These are phyloP conservation scores for Mycena maculata DNA, from an alignment of 768 basidiomycete genomes.

Conservation along the genomic window DNA sequence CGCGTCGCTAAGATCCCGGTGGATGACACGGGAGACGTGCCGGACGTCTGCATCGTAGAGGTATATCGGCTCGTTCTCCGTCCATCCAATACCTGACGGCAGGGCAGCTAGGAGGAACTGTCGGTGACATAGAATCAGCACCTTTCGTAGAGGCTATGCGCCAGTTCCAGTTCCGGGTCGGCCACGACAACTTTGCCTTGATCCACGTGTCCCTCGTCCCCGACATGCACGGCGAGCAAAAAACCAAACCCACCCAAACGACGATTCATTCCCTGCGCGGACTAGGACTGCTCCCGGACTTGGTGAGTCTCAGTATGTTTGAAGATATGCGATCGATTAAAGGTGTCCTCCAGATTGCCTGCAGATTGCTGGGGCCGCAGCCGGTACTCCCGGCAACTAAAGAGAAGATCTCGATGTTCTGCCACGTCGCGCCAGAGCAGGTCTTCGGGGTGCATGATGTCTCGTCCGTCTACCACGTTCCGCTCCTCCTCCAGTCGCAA, in stretches of 20 bases:
- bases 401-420: conserved; percentile 99
- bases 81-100: background rate
- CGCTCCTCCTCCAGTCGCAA: conserved; percentile 90
- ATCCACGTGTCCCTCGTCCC: conserved; percentile 98
- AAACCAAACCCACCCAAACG: conserved; percentile 98
- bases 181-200: conserved; percentile 95
- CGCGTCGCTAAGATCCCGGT: conserved; percentile 94
- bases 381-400: conserved; percentile 89
- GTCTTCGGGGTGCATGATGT: conserved; percentile 98
- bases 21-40: conserved; percentile 91
- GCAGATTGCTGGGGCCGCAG: conserved; percentile 83
- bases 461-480: conserved; percentile 96
- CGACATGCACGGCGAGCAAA: conserved; percentile 98
- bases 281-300: conserved; percentile 90
- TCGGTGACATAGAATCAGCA: conserved; percentile 98
- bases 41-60: conserved; percentile 98
- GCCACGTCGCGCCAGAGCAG: conserved; percentile 90
- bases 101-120: conserved; percentile 94
- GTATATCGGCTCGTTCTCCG: conserved; percentile 50
- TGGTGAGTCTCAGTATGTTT: conserved; percentile 72
- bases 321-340: background rate
- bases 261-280: conserved; percentile 94
- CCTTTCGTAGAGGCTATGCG: conserved; percentile 99
- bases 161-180: conserved; percentile 99
- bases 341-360: conserved; percentile 78